Evolutionary conservation across 2,329 filamentous ascomycete genomes (phyloP).

Genomic region (Lecanicillium sp.): DNA sequence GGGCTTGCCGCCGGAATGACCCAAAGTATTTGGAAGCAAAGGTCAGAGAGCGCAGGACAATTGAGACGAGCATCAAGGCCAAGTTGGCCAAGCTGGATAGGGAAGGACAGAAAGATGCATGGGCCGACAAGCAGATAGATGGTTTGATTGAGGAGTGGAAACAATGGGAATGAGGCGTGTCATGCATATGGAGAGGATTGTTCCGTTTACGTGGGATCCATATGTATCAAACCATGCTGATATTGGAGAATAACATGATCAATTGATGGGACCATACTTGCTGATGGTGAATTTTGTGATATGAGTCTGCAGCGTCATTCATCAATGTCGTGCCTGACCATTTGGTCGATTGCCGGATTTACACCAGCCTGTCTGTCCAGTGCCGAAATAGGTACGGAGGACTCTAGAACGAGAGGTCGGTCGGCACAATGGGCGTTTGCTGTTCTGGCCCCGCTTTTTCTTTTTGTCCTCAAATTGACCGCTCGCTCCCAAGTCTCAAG

Average conservation of each 20-base stretch:
- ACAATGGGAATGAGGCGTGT: conserved; percentile 41
- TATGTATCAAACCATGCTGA: too few relatives aligned
- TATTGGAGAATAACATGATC: too few relatives aligned
- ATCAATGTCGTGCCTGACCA: too few relatives aligned
- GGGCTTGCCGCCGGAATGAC: conserved; percentile 60
- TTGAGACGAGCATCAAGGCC: conserved; percentile 52
- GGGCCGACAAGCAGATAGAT: conserved; percentile 36
- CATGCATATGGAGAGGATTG: not conserved
- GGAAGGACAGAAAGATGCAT: conserved; percentile 23
- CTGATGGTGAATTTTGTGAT: too few relatives aligned
- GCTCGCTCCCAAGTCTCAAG: too few relatives aligned
- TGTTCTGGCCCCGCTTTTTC: not conserved
- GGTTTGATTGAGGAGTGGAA: conserved; percentile 49
- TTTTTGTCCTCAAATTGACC: not conserved
- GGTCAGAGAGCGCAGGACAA: conserved; percentile 49
- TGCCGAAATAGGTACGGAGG: too few relatives aligned
- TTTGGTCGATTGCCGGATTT: too few relatives aligned
- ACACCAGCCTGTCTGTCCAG: too few relatives aligned
- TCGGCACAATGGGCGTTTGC: too few relatives aligned
- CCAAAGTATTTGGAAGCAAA: conserved; percentile 52
- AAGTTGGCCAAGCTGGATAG: conserved; percentile 38
- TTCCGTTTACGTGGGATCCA: not conserved
- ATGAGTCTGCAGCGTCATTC: too few relatives aligned
- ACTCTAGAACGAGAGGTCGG: too few relatives aligned
- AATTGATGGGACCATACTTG: too few relatives aligned